A percentile compares a stretch with the other conserved stretches of the same genome.
Evolutionary conservation across 441 rosid genomes (phyloP).

Genomic region (Corymbia citriodora): DNA sequence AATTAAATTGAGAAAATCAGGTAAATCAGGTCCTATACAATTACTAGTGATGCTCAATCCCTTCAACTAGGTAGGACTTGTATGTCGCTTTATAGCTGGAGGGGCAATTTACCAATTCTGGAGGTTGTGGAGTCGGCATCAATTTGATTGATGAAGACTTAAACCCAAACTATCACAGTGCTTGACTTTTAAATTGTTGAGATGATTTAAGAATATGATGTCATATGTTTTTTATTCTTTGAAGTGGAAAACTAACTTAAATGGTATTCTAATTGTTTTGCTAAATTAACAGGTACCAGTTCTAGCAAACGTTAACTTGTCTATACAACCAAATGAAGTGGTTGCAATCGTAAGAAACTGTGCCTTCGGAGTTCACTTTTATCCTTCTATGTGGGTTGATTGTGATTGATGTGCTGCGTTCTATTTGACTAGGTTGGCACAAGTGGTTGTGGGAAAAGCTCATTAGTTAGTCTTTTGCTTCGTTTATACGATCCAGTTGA

Average conservation of each 20-base stretch:
- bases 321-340: constrained; percentile 27
- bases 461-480: constrained; percentile 31
- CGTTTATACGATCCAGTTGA: constrained; percentile 30
- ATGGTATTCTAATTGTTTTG: neutral
- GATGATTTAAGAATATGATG: neutral
- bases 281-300: constrained; percentile 20
- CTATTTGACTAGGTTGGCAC: constrained; percentile 27
- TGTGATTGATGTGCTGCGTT: neutral
- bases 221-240: neutral
- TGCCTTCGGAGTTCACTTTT: neutral
- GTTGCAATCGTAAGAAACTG: constrained; percentile 34
- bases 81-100: neutral
- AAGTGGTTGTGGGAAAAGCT: constrained; percentile 43
- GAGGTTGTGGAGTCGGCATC: neutral
- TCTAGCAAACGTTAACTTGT: constrained; percentile 23
- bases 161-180: neutral
- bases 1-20: neutral
- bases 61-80: neutral
- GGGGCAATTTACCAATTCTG: neutral
- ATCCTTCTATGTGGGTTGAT: neutral
- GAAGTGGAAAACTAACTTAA: neutral
- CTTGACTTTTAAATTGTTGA: neutral
- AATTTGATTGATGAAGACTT: neutral
- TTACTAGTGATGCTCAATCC: neutral
- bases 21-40: neutral